A percentile compares a stretch with the other conserved stretches of the same genome.
Evolutionary conservation across 192 early-diverging fungal genomes (phyloP).

Genomic region (Mortierella alpina): DNA sequence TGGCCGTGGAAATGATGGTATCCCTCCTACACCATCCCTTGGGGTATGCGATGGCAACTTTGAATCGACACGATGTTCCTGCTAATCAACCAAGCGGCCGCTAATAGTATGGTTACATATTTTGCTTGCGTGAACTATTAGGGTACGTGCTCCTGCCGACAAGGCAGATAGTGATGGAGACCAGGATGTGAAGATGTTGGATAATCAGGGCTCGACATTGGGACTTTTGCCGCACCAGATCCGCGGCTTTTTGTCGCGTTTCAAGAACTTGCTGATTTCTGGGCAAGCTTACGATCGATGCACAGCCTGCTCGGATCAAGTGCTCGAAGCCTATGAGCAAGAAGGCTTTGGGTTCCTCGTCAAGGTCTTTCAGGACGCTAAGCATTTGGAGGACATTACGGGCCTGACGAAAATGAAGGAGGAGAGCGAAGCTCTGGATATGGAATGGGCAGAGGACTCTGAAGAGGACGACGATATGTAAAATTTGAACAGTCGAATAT

Average conservation of each 20-base stretch:
- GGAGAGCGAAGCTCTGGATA: constrained; percentile 81
- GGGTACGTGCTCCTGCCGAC: constrained; percentile 60
- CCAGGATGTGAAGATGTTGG: constrained; percentile 1
- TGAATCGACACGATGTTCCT: background rate
- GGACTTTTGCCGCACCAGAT: constrained; percentile 96
- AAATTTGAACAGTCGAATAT: background rate
- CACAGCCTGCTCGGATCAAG: constrained; percentile 86
- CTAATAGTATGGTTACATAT: background rate
- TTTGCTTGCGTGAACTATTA: background rate
- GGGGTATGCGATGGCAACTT: constrained; percentile 59
- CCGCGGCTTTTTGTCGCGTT: constrained; percentile 88
- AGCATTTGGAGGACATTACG: constrained; percentile 86
- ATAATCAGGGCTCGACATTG: constrained; percentile 48
- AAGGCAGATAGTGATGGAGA: constrained; percentile 57
- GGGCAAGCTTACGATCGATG: constrained; percentile 90
- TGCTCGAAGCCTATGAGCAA: constrained; percentile 70
- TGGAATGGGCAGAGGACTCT: constrained; percentile 81
- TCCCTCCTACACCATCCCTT: constrained; percentile 86
- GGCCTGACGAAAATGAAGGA: constrained; percentile 84
- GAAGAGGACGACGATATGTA: constrained; percentile 57
- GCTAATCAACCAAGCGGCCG: too few relatives aligned
- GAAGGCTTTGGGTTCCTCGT: constrained; percentile 81
- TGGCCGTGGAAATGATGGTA: constrained; percentile 92
- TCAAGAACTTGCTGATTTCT: constrained; percentile 84
- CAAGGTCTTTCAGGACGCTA: constrained; percentile 77